Percentiles rank a stretch among this genome's conserved stretches.
These are phyloP conservation scores for Candida albicans DNA, from an alignment of 1,139 yeast species.

Conservation along the genomic window DNA sequence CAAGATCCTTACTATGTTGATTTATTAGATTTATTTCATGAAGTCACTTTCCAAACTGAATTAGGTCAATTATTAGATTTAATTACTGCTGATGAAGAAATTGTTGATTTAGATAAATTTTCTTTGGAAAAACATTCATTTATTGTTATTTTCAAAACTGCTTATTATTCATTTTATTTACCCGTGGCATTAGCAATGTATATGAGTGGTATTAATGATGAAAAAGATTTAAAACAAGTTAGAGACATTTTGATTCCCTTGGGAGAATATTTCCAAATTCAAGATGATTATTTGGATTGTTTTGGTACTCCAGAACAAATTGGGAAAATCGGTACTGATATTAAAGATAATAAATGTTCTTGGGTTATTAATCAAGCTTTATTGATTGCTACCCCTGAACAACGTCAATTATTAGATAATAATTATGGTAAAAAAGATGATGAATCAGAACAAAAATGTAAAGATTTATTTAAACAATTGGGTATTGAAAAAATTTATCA, in stretches of 20 bases:
- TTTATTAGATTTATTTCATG: conserved; percentile 87
- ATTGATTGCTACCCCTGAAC: conserved; percentile 73
- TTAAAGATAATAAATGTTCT: conserved; percentile 96
- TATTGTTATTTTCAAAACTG: conserved; percentile 95
- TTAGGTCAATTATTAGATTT: conserved; percentile 94
- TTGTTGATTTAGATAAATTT: conserved; percentile 84
- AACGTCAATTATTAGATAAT: conserved; percentile 76
- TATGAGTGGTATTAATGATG: conserved; percentile 76
- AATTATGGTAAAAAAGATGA: conserved; percentile 88
- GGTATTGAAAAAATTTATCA: conserved; percentile 69
- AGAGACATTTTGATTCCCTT: conserved; percentile 85
- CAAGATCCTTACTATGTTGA: conserved; percentile 82
- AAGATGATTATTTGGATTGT: conserved; percentile 96
- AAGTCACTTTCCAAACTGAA: conserved; percentile 96
- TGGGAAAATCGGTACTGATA: conserved; percentile 98
- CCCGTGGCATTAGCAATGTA: conserved; percentile 98
- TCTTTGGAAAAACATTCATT: conserved; percentile 88
- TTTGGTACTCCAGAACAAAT: conserved; percentile 97
- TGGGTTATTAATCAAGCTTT: conserved; percentile 97
- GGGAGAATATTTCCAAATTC: conserved; percentile 98
- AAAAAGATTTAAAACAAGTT: conserved; percentile 82
- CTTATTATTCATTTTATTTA: conserved; percentile 93
- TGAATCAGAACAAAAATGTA: conserved; percentile 68
- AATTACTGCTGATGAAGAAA: conserved; percentile 95
- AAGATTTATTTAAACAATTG: conserved; percentile 72